Evolutionary conservation across 768 basidiomycete genomes (phyloP), one percentile per base, ranked within the genome.

Genomic region (Phallus indusiatus): DNA sequence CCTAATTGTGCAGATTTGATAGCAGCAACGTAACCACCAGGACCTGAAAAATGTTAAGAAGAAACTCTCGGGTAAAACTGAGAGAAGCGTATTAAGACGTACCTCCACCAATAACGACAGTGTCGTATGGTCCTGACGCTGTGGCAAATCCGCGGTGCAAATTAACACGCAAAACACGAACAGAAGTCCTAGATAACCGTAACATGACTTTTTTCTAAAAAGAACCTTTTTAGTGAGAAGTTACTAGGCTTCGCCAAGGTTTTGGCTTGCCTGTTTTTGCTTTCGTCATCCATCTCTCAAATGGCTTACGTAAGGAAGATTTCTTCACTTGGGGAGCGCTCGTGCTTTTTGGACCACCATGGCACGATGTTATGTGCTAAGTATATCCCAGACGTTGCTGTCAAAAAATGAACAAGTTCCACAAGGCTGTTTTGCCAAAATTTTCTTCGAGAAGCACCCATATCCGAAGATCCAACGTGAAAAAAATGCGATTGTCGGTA

Each of bases 1-100:
- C 96, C 96, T 47, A 96, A 81, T 70, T 99, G 96, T 22, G 94
- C 93, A n/a, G 95, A 91, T 75, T 99, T 99, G 72, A 99, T 95
- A 42, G 96, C 96, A 56, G 94, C 94, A 53, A 97, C 93, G 73
- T 97, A 97, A 61, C 94, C 94, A 73, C 94, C 94, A 36, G 94
- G 94, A 67, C 94, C 93, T 94, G 60, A 4, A 1, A 22, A 58
- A n/a, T n/a, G 12, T 56, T n/a, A 36, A 16, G 35, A 53, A 17
- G 6, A 34, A 53, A 12, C 24, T 20, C n/a, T 12, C 16, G 16
- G 17, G 11, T 37, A 35, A 35, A 18, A 9, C 47, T n/a, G 12
- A 42, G 42, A 42, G 2, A 42, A 3, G n/a, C n/a, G 12, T 42
- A n/a, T n/a, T 42, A 42, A 42, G 42, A 71, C 81, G 62, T 60